Evolutionary conservation across 768 basidiomycete genomes (phyloP), one percentile per base, ranked within the genome.

Genomic region (Sistotremastrum suecicum): DNA sequence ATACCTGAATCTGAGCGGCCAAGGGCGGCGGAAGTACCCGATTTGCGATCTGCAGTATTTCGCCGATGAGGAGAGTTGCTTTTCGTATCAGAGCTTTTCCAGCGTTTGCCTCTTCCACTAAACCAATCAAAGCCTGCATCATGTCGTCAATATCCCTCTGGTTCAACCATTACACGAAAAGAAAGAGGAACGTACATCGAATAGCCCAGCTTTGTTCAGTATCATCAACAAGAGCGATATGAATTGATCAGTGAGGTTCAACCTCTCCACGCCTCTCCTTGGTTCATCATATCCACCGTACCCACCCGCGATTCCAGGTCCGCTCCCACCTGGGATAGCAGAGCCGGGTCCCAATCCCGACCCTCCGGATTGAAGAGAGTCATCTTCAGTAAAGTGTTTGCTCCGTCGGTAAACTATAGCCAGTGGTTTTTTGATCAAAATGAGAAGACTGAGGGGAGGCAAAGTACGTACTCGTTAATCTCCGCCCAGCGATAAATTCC

Each of bases 181-280:
- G 34, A 29, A 38, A 12, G 5, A 29, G 36, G 38, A 11, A 61
- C 75, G 50, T 49, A 92, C 94, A 60, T 97, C 90, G 39, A 90
- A 64, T 1, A 99, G 65, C 20, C 94, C 95, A 9, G 88, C 83
- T 53, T 89, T 83, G 3, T 81, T 76, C 48, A 98, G 78, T 2
- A 95, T 76, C 11, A 85, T 68, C 5, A 97, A 69, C 4, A 98
- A 66, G 9, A 99, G 67, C 0, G 85, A 84, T 43, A 91, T 75
- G 58, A 90, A 98, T 56, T 98, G 95, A 55, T 97, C 92, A 1
- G 90, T 83, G 29, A 98, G 62, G 55, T 84, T 91, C 39, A 90
- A 66, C 4, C 74, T 72, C 49, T 83, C 80, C 30, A 56, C 49
- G n/a, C 49, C 46, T 8, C 58, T 58, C 2, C 20, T 20, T 2